Base-by-base conservation (phyloP, 331 rosid genomes). In the Malus hybrid region DNA sequence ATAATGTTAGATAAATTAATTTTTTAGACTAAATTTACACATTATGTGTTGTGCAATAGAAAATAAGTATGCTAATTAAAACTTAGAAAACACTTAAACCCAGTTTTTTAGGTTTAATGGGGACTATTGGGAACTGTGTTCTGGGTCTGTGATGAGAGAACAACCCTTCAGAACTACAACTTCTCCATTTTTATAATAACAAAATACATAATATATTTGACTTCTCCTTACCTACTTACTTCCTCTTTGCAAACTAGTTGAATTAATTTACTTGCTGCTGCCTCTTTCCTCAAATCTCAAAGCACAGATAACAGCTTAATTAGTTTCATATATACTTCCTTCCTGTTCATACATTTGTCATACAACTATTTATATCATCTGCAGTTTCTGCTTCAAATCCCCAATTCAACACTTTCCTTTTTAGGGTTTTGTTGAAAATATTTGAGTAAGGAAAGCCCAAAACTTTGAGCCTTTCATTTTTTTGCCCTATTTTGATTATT, bases 61-160 rank as follows among this genome's bases (percentile, higher is more conserved):
- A 39, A 39, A 39, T 39, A 39, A 39, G 46, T 0, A 39, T 9
- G 46, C 4, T 39, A 39, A 36, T 36, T 36, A 39, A 39, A 0
- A 10, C 46, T 26, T 22, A 42, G 50, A 73, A 61, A 75, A 75
- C 55, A 67, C 55, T 53, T n/a, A 68, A 70, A 72, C 75, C 65
- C 78, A 66, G 34, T 48, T 72, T 70, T 81, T 81, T 42, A 33
- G 72, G 73, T 53, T 70, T 79, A 73, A 63, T 68, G 83, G 48
- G 44, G 2, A 19, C 28, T 57, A 79, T 88, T 73, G 92, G 90
- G 77, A 88, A 85, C 77, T 71, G 89, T 84, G 63, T 57, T 3
- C 7, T 57, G 86, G 80, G 63, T 73, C 70, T 70, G 65, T 67
- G 63, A 58, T 67, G 48, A 63, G 29, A 62, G 77, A 39, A 39